Evolutionary conservation across 352 stramenopile genomes (phyloP).

Genomic region (Elongisporangium anandrum): DNA sequence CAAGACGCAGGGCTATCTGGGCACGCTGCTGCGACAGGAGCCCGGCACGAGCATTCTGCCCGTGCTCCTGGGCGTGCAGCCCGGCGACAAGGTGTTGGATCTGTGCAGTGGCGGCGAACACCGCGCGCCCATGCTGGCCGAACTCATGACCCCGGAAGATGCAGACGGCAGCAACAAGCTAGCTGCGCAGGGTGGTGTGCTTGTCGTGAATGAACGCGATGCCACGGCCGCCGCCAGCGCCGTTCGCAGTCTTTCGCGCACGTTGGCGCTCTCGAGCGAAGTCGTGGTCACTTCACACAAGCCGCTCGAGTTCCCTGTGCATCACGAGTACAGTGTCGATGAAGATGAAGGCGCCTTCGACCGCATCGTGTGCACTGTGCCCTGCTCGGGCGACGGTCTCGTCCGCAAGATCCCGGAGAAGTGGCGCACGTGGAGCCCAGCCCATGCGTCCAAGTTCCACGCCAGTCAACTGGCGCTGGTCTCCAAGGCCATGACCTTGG

Average conservation of each 20-base stretch:
- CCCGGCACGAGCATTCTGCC: slow-evolving; percentile 95
- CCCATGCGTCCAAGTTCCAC: slow-evolving; percentile 45
- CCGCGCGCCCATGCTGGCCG: slow-evolving; percentile 51
- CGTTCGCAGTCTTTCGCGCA: slow-evolving; percentile 48
- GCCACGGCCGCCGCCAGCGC: slow-evolving; percentile 44
- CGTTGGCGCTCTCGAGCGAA: slow-evolving; percentile 38
- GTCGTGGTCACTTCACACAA: slow-evolving; percentile 72
- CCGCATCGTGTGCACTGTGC: slow-evolving; percentile 66
- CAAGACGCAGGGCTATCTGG: slow-evolving; percentile 80
- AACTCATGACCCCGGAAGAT: slow-evolving; percentile 19
- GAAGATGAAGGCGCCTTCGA: slow-evolving; percentile 46
- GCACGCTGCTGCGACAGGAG: slow-evolving; percentile 93
- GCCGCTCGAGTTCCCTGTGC: slow-evolving; percentile 60
- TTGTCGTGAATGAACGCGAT: slow-evolving; percentile 79
- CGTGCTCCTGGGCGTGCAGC: slow-evolving; percentile 89
- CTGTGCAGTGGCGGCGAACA: slow-evolving; percentile 68
- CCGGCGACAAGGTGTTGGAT: slow-evolving; percentile 73
- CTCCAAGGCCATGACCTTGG: slow-evolving; percentile 40
- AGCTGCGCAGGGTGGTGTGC: slow-evolving; percentile 8
- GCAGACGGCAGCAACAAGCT: slow-evolving; percentile 4
- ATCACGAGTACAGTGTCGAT: slow-evolving; percentile 10
- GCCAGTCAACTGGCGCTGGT: slow-evolving; percentile 81
- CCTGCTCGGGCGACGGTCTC: slow-evolving; percentile 78
- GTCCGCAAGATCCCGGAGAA: slow-evolving; percentile 75
- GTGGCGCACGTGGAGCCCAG: slow-evolving; percentile 72